phyloP scores from a whole-genome alignment of 768 basidiomycete species.

The Kwoniella botswanensis region DNA sequence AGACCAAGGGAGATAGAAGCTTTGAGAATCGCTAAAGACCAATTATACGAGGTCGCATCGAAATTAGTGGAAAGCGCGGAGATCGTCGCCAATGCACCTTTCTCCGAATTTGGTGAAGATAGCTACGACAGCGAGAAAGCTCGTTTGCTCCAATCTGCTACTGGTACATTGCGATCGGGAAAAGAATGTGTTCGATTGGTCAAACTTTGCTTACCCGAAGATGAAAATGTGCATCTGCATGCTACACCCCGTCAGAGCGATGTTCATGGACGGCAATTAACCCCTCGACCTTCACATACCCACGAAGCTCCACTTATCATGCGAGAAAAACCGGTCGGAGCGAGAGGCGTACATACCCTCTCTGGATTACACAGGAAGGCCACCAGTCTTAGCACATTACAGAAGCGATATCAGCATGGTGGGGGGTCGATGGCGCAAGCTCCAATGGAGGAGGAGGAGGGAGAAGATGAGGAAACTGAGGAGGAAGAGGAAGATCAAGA shows the following conservation, averaged over 20 bases:
- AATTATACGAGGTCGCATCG: slow-evolving; percentile 81
- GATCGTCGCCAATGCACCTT: slow-evolving; percentile 67
- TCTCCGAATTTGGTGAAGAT: slow-evolving; percentile 63
- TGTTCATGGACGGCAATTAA: slow-evolving; percentile 68
- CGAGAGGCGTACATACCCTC: slow-evolving; percentile 54
- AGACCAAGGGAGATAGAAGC: slow-evolving; percentile 66
- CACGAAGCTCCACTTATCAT: slow-evolving; percentile 21
- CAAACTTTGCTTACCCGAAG: slow-evolving; percentile 74
- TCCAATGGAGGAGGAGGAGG: slow-evolving; percentile 35
- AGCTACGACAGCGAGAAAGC: slow-evolving; percentile 76
- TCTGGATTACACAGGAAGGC: slow-evolving; percentile 58
- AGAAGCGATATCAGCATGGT: slow-evolving; percentile 42
- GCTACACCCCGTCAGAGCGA: slow-evolving; percentile 58
- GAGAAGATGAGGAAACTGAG: slow-evolving; percentile 29
- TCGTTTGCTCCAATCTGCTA: slow-evolving; percentile 79
- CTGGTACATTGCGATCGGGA: slow-evolving; percentile 81
- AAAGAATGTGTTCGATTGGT: slow-evolving; percentile 86
- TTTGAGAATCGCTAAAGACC: slow-evolving; percentile 75
- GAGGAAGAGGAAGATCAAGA: slow-evolving; percentile 44
- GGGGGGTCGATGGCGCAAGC: slow-evolving; percentile 31
- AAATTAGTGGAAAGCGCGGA: slow-evolving; percentile 87
- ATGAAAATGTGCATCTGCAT: slow-evolving; percentile 48
- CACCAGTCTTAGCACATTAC: slow-evolving; percentile 51
- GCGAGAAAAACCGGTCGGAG: slow-evolving; percentile 42
- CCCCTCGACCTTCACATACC: slow-evolving; percentile 22